phyloP scores from a whole-genome alignment of 2,329 filamentous ascomycete species.

The Penicillium sp. region DNA sequence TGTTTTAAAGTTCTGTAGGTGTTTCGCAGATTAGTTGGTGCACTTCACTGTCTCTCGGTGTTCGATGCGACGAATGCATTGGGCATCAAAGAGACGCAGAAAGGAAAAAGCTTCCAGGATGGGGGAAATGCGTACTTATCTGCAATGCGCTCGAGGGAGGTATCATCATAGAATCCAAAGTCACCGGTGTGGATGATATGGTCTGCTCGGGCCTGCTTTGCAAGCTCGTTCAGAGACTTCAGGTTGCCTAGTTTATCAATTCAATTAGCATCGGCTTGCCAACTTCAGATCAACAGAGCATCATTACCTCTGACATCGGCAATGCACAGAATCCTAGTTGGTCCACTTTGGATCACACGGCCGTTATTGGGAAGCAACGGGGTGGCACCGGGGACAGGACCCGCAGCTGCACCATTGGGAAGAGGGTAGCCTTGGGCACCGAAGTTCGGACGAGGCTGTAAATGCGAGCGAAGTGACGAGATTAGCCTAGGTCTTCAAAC shows the following conservation, averaged over 20 bases:
- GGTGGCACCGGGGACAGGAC: slow-evolving; percentile 45
- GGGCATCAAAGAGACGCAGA: slow-evolving; percentile 11
- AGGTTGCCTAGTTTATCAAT: slow-evolving; percentile 69
- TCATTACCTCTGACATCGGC: slow-evolving; percentile 50
- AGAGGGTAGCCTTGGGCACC: slow-evolving; percentile 45
- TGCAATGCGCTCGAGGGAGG: slow-evolving; percentile 91
- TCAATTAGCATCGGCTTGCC: slow-evolving; percentile 17
- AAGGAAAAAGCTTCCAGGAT: neutral
- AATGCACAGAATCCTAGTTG: slow-evolving; percentile 48
- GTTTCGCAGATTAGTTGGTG: slow-evolving; percentile 20
- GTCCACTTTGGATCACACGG: slow-evolving; percentile 48
- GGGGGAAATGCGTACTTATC: slow-evolving; percentile 69
- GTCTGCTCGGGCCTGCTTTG: slow-evolving; percentile 88
- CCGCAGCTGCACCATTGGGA: slow-evolving; percentile 45
- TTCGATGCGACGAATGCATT: slow-evolving; percentile 6
- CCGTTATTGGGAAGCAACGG: slow-evolving; percentile 51
- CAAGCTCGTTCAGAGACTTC: slow-evolving; percentile 91
- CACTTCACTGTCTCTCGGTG: slow-evolving; percentile 4
- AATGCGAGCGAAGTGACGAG: slow-evolving; percentile 5
- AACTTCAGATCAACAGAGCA: neutral
- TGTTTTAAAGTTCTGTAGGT: slow-evolving; percentile 81
- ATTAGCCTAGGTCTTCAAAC: slow-evolving; percentile 21
- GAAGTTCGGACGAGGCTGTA: slow-evolving; percentile 45
- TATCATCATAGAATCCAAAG: slow-evolving; percentile 98
- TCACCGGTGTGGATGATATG: slow-evolving; percentile 99